Base-by-base conservation (phyloP, 2,329 filamentous ascomycete species). In the Calonectria multiphialidica region DNA sequence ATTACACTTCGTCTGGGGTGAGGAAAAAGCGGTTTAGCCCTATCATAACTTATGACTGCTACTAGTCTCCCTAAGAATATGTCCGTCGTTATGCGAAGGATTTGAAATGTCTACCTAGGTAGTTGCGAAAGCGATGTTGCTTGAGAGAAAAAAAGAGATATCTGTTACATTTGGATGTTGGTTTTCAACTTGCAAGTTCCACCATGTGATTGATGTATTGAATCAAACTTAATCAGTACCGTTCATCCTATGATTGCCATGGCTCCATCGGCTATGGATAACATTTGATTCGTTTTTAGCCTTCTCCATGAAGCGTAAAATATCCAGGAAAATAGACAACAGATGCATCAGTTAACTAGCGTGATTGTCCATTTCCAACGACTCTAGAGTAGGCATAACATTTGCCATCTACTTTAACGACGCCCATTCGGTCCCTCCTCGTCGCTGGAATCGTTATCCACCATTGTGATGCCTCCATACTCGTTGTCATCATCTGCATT, bases 391-490 rank as follows among this genome's bases (percentile, higher is more conserved):
- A 12, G 35, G 12, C 25, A 3, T 8, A 30, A 30, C 8, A 30
- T 30, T 30, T 37, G 12, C 25, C 13, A 59, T 35, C 44, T 5
- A 5, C 12, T 25, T 45, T 47, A 61, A 21, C 49, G n/a, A 25
- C 15, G 62, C 10, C 25, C 21, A 21, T 66, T 30, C 1, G 10
- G 10, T 10, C 18, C 42, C 30, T 30, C 30, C 21, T 42, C 33
- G 15, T 62, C 69, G 23, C 77, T 80, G 5, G 64, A 68, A 44
- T 83, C 82, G 12, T 86, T 80, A 49, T 82, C 80, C 25, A 83
- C 78, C 85, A 86, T 84, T 28, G 72, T 77, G 40, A 86, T 86
- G 5, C 77, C 80, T 2, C 74, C 75, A 57, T 82, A 83, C 40
- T 82, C 82, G 18, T 82, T 84, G 12, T 85, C 82, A 9, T 84